A percentile compares a stretch with the other conserved stretches of the same genome.
Evolutionary conservation across 2,329 filamentous ascomycete genomes (phyloP).

Genomic region (Akanthomyces dipterigenus): DNA sequence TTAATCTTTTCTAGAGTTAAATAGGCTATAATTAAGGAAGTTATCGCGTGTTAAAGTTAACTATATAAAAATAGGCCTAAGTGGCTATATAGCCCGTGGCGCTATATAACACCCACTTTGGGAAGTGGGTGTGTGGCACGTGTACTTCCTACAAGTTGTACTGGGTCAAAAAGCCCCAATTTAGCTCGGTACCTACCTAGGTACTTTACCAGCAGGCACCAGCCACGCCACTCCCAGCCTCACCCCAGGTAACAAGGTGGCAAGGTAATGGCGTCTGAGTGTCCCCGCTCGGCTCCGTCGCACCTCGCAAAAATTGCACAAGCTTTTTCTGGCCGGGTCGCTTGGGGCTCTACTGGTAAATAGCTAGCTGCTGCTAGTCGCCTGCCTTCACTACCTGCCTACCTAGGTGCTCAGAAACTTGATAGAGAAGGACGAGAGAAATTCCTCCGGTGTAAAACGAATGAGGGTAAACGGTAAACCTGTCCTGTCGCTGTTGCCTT

Average conservation of each 20-base stretch:
- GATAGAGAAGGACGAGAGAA: neutral
- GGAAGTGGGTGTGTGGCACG: too few relatives aligned
- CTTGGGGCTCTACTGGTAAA: neutral
- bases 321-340: neutral
- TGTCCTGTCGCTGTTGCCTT: neutral
- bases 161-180: too few relatives aligned
- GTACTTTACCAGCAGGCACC: neutral
- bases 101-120: too few relatives aligned
- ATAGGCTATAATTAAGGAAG: too few relatives aligned
- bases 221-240: constrained; percentile 4
- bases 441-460: neutral
- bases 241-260: too few relatives aligned
- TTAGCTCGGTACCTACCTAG: too few relatives aligned
- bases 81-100: too few relatives aligned
- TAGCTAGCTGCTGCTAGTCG: neutral
- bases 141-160: too few relatives aligned
- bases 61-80: too few relatives aligned
- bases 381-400: neutral
- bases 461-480: neutral
- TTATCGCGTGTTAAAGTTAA: too few relatives aligned
- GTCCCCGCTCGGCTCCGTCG: neutral
- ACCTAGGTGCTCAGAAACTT: neutral
- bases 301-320: neutral
- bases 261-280: neutral
- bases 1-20: too few relatives aligned